Percentiles rank a stretch among this genome's conserved stretches.
phyloP scores from a whole-genome alignment of 23 red algal genomes.

The Agarophyton chilense region DNA sequence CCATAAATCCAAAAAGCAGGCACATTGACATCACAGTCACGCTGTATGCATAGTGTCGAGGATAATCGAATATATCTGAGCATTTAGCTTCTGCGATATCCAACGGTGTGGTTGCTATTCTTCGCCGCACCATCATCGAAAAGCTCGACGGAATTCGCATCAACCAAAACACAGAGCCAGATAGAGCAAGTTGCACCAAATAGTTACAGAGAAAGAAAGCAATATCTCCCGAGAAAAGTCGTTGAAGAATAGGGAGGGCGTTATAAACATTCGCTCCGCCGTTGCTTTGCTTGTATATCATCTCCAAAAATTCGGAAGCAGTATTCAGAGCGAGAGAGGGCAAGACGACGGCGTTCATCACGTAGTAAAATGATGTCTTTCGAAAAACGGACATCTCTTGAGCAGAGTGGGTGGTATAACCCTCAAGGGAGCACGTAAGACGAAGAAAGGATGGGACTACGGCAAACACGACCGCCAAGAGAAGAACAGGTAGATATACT shows the following conservation, averaged over 20 bases:
- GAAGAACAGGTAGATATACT: conserved; percentile 83
- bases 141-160: conserved; percentile 71
- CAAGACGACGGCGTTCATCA: conserved; percentile 93
- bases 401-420: conserved; percentile 78
- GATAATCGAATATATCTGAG: conserved; percentile 90
- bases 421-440: conserved; percentile 68
- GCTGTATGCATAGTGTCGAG: conserved; percentile 87
- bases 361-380: conserved; percentile 92
- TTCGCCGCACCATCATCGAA: conserved; percentile 69
- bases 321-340: conserved; percentile 95
- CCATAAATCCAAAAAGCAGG: conserved; percentile 93
- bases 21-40: conserved; percentile 94
- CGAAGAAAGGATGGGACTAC: conserved; percentile 84
- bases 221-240: conserved; percentile 92
- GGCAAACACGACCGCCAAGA: conserved; percentile 83
- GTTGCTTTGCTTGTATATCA: conserved; percentile 71
- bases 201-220: conserved; percentile 96
- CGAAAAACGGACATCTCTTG: conserved; percentile 95
- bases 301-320: conserved; percentile 83
- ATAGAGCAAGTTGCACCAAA: conserved; percentile 93
- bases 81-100: conserved; percentile 86
- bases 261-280: conserved; percentile 70
- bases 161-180: conserved; percentile 82
- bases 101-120: conserved; percentile 73
- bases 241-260: conserved; percentile 82